Evolutionary conservation across 116 monocot genomes (phyloP), one percentile per base, ranked within the genome.

Genomic region (Dioscorea cayenensis): DNA sequence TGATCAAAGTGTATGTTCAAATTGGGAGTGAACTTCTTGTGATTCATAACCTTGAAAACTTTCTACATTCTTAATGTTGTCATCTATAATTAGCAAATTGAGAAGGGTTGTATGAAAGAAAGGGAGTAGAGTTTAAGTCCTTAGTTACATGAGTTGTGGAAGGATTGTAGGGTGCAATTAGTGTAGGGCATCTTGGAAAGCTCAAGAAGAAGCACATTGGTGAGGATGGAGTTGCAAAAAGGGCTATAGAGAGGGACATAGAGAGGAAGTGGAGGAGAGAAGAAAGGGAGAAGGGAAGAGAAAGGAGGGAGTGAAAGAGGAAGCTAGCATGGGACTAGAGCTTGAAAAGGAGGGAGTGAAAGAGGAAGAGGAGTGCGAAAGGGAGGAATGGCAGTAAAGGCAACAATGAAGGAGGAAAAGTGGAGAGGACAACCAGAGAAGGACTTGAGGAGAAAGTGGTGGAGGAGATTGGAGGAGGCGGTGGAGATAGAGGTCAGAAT

Each of bases 181-280:
- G 70, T 62, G 32, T 71, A 61, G 48, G 79, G 73, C 60, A 64
- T 70, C 7, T 70, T 79, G 66, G 84, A 75, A 35, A 84, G 77
- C 13, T 82, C 85, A 29, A 88, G 86, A 63, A 93, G 64, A 12
- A 92, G 82, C 82, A 90, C 81, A 79, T 97, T 93, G 60, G 76
- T 72, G 72, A 93, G 51, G 68, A 97, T 65, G 21, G 97, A 86
- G n/a, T 69, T 43, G 63, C 67, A 48, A 23, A 16, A 67, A 36
- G 72, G 72, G 29, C 51, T 75, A 23, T 63, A 13, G 14, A 75
- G 55, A 52, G 63, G 48, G 51, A 74, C 62, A 75, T 2, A 38
- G 84, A 67, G 66, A 88, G 82, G 23, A 75, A 7, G 83, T 88
- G 88, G 77, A 86, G 80, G 72, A 87, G 74, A n/a, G 67, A 64